phyloP scores from a whole-genome alignment of 2,329 filamentous ascomycete species.

The Epichloe bromicola region DNA sequence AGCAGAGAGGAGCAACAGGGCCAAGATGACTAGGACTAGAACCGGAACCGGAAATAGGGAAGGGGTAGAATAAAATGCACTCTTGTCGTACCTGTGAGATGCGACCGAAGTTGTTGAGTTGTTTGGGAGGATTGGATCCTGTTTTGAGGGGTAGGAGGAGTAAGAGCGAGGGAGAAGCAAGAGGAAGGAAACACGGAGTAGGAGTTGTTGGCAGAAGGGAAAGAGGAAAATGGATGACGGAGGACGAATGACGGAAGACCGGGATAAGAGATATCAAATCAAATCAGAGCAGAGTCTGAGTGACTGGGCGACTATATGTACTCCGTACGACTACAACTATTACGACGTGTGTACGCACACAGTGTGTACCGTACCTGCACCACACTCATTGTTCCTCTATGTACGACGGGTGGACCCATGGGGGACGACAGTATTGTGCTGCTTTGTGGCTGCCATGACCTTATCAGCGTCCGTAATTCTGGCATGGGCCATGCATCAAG shows the following conservation, averaged over 20 bases:
- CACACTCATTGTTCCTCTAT: not conserved
- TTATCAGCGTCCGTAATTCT: not conserved
- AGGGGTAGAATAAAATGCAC: constrained; percentile 3
- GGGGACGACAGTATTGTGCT: not conserved
- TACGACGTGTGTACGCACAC: too few relatives aligned
- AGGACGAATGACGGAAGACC: not conserved
- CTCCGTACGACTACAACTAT: too few relatives aligned
- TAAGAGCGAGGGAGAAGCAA: constrained; percentile 1
- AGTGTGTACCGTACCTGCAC: too few relatives aligned
- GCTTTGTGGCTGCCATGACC: not conserved
- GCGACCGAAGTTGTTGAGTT: not conserved
- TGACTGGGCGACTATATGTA: too few relatives aligned
- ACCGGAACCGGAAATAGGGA: not conserved
- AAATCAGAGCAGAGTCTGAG: not conserved
- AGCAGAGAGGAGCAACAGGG: not conserved
- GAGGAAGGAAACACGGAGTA: constrained; percentile 3
- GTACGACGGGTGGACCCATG: too few relatives aligned
- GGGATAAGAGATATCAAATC: not conserved
- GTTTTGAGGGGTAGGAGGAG: not conserved
- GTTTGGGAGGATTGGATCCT: not conserved
- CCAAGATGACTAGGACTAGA: constrained; percentile 2
- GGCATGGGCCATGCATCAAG: too few relatives aligned
- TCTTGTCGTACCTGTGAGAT: constrained; percentile 2
- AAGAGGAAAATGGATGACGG: constrained; percentile 5
- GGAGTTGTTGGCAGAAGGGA: not conserved